Conservation (phyloP, 225 moss, liverwort and hornwort species). For the Pseudisothecium myosuroides region DNA sequence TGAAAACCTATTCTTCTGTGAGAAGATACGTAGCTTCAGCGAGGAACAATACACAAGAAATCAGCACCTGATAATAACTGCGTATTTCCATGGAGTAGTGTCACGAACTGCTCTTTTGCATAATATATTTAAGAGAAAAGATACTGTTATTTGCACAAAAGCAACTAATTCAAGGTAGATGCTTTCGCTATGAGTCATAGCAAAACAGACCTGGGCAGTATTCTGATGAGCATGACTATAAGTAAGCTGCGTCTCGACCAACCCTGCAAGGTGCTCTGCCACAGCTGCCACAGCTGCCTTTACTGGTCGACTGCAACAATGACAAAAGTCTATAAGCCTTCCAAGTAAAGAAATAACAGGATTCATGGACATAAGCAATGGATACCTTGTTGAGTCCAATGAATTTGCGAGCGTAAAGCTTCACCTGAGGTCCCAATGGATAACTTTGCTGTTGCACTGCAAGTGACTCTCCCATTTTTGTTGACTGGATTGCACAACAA, state of each 20-base stretch:
- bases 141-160: not conserved
- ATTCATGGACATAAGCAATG: not conserved
- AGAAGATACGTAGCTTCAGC: not conserved
- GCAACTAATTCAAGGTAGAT: not conserved
- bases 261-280: constrained; percentile 90
- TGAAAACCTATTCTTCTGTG: not conserved
- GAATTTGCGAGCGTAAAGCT: not conserved
- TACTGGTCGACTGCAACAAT: constrained; percentile 58
- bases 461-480: constrained; percentile 87
- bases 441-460: constrained; percentile 85
- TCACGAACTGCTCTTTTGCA: not conserved
- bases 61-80: not conserved
- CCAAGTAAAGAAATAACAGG: not conserved
- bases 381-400: not conserved
- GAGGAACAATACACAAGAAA: not conserved
- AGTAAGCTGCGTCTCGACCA: constrained; percentile 76
- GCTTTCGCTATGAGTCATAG: not conserved
- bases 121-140: not conserved
- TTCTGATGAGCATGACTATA: constrained; percentile 84
- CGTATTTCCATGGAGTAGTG: not conserved
- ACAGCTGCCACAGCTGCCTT: constrained; percentile 90
- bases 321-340: not conserved
- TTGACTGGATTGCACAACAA: constrained; percentile 77
- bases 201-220: constrained; percentile 49
- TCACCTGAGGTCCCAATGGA: constrained; percentile 87